These are phyloP conservation scores for Tuber magnatum DNA, from an alignment of 495 filamentous ascomycete species.

Conservation along the genomic window DNA sequence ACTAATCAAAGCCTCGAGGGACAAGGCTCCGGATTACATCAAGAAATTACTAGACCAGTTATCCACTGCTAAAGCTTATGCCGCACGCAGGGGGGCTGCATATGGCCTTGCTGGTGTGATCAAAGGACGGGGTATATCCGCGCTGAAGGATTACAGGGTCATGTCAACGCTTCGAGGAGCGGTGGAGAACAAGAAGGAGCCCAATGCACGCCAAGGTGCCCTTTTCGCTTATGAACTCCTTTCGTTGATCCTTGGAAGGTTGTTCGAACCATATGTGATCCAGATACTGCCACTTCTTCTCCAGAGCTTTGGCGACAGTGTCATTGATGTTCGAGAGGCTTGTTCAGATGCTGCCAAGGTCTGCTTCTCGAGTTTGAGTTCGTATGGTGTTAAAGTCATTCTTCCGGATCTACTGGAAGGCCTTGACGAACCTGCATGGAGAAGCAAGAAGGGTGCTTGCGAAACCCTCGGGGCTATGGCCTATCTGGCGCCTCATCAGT, in stretches of 20 bases:
- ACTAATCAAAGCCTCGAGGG: conserved; percentile 68
- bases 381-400: conserved; percentile 90
- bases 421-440: conserved; percentile 90
- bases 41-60: conserved; percentile 72
- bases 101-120: conserved; percentile 91
- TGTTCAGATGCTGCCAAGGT: conserved; percentile 89
- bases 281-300: conserved; percentile 89
- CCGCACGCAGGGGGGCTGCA: conserved; percentile 80
- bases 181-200: conserved; percentile 84
- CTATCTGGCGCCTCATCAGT: conserved; percentile 88
- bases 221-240: conserved; percentile 86
- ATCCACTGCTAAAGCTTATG: conserved; percentile 77
- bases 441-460: conserved; percentile 95
- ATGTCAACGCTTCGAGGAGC: conserved; percentile 69
- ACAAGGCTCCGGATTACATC: conserved; percentile 69
- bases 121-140: conserved; percentile 72
- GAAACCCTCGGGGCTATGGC: conserved; percentile 96
- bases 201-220: conserved; percentile 78
- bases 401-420: conserved; percentile 86
- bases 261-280: conserved; percentile 94
- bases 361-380: conserved; percentile 86
- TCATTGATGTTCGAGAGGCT: conserved; percentile 80
- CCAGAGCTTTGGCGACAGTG: conserved; percentile 78
- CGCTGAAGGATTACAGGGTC: conserved; percentile 75
- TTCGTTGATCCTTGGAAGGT: conserved; percentile 71